Evolutionary conservation across 768 basidiomycete species (phyloP), one percentile per base, ranked within the genome.

Genomic region (Psilocybe cyanescens): DNA sequence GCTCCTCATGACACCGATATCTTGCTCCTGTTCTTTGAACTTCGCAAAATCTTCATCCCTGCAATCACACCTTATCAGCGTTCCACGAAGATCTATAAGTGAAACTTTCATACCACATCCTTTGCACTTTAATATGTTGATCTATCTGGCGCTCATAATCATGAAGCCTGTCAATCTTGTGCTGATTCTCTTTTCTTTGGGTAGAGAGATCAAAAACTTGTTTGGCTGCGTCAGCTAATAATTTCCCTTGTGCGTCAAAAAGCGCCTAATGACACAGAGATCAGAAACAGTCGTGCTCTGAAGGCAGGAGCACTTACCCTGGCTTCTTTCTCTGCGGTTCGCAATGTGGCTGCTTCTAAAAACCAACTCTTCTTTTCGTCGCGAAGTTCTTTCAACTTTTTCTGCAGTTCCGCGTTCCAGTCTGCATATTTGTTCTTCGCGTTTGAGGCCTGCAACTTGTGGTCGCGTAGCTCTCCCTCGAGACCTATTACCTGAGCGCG

Each of bases 71-170:
- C 5, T 37, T 50, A 48, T 37, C 51, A 56, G n/a, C 62, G 46
- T 44, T 44, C 4, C 7, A 54, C 14, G 41, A 33, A 28, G 28
- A 35, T 1, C 17, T 6, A 44, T 59, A 52, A 14, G 11, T 35
- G 5, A 29, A 3, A 9, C 8, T 59, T 9, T 74, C 85, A 31
- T 72, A 92, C 95, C 94, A 97, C 65, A 94, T 74, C 54, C 83
- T 81, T 69, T 94, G 91, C 68, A 90, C 83, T 58, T 87, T 85
- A 46, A 89, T 78, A 61, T 93, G 83, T 68, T 95, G 91, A 55
- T 92, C 89, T 48, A 97, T 93, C 66, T 92, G 89, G n/a, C 77
- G 79, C 70, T 97, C 95, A 65, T 95, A 97, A 72, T 97, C 94
- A 53, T 81, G 78, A 46, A 97, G 78, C 16, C 91, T 84, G 62